These are phyloP conservation scores for Saturnispora besseyi DNA, from an alignment of 805 yeast species.

Conservation along the genomic window DNA sequence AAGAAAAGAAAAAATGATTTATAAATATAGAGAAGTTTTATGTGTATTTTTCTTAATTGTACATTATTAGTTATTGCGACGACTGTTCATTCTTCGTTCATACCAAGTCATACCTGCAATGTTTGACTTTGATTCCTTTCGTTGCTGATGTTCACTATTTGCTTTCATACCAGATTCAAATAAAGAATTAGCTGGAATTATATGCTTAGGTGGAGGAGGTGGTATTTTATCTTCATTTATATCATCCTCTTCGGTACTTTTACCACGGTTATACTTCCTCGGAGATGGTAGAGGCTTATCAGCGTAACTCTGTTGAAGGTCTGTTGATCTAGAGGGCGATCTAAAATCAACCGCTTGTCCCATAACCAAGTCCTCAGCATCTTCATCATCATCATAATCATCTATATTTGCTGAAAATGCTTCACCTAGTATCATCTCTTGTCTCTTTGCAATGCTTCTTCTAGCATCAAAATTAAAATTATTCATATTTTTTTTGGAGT, in stretches of 20 bases:
- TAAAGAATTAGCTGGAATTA: slow-evolving; percentile 16
- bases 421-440: slow-evolving; percentile 8
- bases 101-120: slow-evolving; percentile 4
- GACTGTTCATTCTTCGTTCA: slow-evolving; percentile 6
- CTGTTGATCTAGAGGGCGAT: slow-evolving; percentile 11
- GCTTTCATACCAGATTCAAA: slow-evolving; percentile 7
- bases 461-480: slow-evolving; percentile 1
- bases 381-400: slow-evolving; percentile 9
- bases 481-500: not conserved
- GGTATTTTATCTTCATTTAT: slow-evolving; percentile 10
- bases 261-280: not conserved
- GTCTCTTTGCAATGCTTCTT: slow-evolving; percentile 11
- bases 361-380: slow-evolving; percentile 10
- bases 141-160: not conserved
- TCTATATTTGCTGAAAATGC: not conserved
- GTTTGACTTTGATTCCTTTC: not conserved
- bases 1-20: not conserved
- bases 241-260: not conserved
- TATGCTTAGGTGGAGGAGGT: slow-evolving; percentile 24
- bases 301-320: slow-evolving; percentile 10
- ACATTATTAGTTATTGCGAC: slow-evolving; percentile 1
- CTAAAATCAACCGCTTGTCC: slow-evolving; percentile 22
- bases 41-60: slow-evolving; percentile 1
- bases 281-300: slow-evolving; percentile 7
- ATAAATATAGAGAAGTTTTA: not conserved